Percentiles rank a stretch among this genome's conserved stretches.
Evolutionary conservation across 805 yeast genomes (phyloP).

Genomic region (Sugiyamaella valdiviana): DNA sequence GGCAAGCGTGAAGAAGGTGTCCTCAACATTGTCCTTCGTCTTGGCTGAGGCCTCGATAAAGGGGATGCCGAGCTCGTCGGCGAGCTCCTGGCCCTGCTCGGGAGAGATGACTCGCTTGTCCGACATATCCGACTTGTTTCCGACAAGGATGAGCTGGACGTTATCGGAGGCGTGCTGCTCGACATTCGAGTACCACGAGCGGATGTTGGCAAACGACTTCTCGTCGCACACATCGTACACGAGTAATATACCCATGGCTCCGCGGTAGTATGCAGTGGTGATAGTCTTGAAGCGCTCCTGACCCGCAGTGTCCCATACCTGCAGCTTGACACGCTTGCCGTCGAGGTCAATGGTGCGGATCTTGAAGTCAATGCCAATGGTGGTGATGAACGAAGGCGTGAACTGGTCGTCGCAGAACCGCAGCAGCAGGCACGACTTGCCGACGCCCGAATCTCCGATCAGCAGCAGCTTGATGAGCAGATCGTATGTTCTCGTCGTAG

Average conservation of each 20-base stretch:
- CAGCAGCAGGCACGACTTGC: constrained; percentile 68
- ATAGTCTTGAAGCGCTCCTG: constrained; percentile 97
- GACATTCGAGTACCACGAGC: constrained; percentile 93
- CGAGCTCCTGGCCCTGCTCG: constrained; percentile 88
- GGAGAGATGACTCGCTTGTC: constrained; percentile 78
- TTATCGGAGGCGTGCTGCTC: constrained; percentile 95
- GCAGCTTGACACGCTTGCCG: constrained; percentile 88
- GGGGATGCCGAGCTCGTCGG: constrained; percentile 79
- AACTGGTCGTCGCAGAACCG: constrained; percentile 95
- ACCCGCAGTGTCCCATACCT: constrained; percentile 99
- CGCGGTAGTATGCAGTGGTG: constrained; percentile 96
- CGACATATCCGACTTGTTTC: constrained; percentile 90
- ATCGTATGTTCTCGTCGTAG: constrained; percentile 50
- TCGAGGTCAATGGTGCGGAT: constrained; percentile 92
- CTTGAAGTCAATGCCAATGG: constrained; percentile 97
- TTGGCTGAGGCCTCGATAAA: constrained; percentile 96
- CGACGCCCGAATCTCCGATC: constrained; percentile 79
- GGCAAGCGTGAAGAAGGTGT: constrained; percentile 85
- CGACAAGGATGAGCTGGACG: constrained; percentile 89
- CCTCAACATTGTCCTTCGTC: constrained; percentile 85
- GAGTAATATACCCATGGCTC: constrained; percentile 95
- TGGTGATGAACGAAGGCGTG: constrained; percentile 93
- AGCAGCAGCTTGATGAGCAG: constrained; percentile 85
- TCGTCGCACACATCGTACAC: constrained; percentile 98
- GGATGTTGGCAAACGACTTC: constrained; percentile 85